Conservation (phyloP, 192 early-diverging fungal genomes). For the Coemansia reversa region DNA sequence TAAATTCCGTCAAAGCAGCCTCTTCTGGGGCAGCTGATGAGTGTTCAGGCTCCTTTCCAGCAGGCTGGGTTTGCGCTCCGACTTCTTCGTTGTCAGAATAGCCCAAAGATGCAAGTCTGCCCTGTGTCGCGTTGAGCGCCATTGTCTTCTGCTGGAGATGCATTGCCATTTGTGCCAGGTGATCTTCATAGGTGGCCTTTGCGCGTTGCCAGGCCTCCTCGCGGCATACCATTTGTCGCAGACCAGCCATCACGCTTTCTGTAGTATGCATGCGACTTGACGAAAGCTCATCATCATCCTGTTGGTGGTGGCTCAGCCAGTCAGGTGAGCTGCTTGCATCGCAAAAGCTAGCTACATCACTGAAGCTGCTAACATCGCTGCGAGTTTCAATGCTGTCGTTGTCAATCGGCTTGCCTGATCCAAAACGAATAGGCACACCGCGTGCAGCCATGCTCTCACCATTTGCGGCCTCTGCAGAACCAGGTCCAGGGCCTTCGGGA, state of each 20-base stretch:
- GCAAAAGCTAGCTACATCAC: slow-evolving; percentile 40
- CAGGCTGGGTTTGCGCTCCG: neutral
- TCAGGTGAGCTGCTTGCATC: slow-evolving; percentile 47
- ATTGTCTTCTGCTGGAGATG: slow-evolving; percentile 35
- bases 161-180: slow-evolving; percentile 45
- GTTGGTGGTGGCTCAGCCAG: slow-evolving; percentile 20
- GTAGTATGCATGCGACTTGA: slow-evolving; percentile 8
- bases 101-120: slow-evolving; percentile 15
- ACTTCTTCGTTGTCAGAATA: neutral
- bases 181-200: slow-evolving; percentile 29
- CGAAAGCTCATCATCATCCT: neutral
- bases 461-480: neutral
- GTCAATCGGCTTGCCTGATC: slow-evolving; percentile 2
- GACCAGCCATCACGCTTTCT: slow-evolving; percentile 20
- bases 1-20: neutral
- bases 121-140: slow-evolving; percentile 14
- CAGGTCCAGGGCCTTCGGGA: neutral
- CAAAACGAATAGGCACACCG: neutral
- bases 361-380: slow-evolving; percentile 38
- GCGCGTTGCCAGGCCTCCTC: slow-evolving; percentile 28
- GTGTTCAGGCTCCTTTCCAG: slow-evolving; percentile 2
- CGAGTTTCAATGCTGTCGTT: slow-evolving; percentile 4
- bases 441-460: slow-evolving; percentile 1
- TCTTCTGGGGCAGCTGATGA: neutral
- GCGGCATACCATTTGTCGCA: slow-evolving; percentile 41